A percentile compares a stretch with the other conserved stretches of the same genome.
These are phyloP conservation scores for Neurospora crassa DNA, from an alignment of 2,329 filamentous ascomycete genomes.

Conservation along the genomic window DNA sequence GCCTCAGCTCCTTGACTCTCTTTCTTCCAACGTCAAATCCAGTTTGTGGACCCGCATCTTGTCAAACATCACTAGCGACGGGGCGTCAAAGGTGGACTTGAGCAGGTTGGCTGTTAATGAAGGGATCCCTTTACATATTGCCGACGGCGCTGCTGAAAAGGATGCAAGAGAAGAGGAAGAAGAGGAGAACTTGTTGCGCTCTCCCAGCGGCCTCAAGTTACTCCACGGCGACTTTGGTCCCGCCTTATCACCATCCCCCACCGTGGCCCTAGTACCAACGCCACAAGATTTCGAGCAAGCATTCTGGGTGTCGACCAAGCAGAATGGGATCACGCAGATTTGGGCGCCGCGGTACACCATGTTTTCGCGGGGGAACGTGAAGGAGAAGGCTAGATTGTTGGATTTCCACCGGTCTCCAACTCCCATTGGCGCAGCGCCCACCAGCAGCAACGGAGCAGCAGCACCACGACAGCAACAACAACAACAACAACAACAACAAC, in stretches of 20 bases:
- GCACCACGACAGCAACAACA: neutral
- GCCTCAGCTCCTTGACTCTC: constrained; percentile 25
- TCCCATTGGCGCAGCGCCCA: neutral
- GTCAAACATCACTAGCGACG: constrained; percentile 27
- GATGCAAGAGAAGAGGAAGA: neutral
- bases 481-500: neutral
- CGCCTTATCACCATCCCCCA: constrained; percentile 7
- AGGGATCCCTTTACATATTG: constrained; percentile 14
- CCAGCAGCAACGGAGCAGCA: neutral
- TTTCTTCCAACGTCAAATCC: constrained; percentile 17
- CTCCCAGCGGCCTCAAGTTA: constrained; percentile 59
- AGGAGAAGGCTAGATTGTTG: constrained; percentile 74
- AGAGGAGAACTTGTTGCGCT: constrained; percentile 58
- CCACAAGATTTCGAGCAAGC: constrained; percentile 51
- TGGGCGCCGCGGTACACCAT: constrained; percentile 90
- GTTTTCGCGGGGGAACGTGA: constrained; percentile 87
- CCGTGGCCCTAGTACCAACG: too few species aligned
- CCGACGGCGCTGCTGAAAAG: too few species aligned
- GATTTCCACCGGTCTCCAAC: constrained; percentile 35
- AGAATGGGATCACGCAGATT: constrained; percentile 71
- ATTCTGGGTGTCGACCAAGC: constrained; percentile 70
- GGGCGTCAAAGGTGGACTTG: constrained; percentile 27
- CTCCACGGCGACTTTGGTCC: constrained; percentile 69
- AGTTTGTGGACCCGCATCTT: constrained; percentile 43
- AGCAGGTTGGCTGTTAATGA: constrained; percentile 54